Evolutionary conservation across 257 asterid species (phyloP).

Genomic region (Mitragyna speciosa): DNA sequence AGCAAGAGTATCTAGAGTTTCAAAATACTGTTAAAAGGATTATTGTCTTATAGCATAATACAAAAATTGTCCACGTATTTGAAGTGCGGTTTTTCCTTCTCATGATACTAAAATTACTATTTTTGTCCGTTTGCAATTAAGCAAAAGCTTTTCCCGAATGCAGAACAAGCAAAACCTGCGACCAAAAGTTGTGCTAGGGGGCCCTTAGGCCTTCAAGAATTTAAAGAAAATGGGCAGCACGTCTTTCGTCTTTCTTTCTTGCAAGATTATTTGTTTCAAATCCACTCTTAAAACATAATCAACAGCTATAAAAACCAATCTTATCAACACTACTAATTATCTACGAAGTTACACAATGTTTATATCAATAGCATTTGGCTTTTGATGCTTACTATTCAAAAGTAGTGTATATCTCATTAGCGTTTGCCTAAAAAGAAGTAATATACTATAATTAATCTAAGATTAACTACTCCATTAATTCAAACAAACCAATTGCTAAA

Average conservation of each 20-base stretch:
- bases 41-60: too few species aligned
- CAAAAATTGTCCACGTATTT: neutral
- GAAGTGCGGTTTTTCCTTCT: too few species aligned
- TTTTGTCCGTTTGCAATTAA: neutral
- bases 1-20: neutral
- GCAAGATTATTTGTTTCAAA: neutral
- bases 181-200: neutral
- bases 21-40: too few species aligned
- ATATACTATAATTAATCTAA: neutral
- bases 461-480: neutral
- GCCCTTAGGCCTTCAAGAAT: neutral
- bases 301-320: too few species aligned
- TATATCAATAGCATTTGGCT: neutral
- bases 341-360: too few species aligned
- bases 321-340: too few species aligned
- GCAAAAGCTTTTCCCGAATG: neutral
- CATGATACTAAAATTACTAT: neutral
- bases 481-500: neutral
- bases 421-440: too few species aligned
- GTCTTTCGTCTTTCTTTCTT: conserved; percentile 1
- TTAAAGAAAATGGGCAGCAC: conserved; percentile 5
- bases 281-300: neutral
- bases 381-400: neutral
- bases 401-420: neutral
- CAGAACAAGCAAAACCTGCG: neutral